Conservation (phyloP, 2,329 filamentous ascomycete genomes). For the Canariomyces notabilis region DNA sequence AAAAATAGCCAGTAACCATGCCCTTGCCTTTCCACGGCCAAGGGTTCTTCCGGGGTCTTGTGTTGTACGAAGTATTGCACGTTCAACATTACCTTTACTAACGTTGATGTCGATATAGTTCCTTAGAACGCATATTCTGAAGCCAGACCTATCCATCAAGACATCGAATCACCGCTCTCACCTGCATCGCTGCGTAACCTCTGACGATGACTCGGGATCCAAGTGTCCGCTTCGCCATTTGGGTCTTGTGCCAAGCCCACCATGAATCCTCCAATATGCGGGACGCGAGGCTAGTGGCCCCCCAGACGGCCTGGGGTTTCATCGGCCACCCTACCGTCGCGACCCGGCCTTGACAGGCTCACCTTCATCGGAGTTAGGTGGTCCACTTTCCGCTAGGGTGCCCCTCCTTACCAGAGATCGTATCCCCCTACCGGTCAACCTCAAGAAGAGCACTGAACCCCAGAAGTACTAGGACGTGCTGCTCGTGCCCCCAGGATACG, state of each 20-base stretch:
- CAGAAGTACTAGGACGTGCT: neutral
- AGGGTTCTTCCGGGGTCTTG: too few species aligned
- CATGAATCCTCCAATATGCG: neutral
- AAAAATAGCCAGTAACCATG: too few species aligned
- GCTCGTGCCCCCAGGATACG: slow-evolving; percentile 5
- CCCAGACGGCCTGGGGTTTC: slow-evolving; percentile 11
- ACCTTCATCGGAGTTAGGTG: slow-evolving; percentile 10
- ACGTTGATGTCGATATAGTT: too few species aligned
- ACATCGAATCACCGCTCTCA: too few species aligned
- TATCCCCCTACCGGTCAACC: too few species aligned
- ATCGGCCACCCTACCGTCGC: slow-evolving; percentile 9
- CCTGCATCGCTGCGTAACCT: neutral
- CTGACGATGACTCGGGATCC: slow-evolving; percentile 8
- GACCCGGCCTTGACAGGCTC: slow-evolving; percentile 10
- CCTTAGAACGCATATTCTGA: too few species aligned
- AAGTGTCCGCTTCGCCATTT: slow-evolving; percentile 20
- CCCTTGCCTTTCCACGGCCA: too few species aligned
- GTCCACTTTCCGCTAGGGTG: slow-evolving; percentile 3
- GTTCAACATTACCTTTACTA: too few species aligned
- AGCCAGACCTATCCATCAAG: too few species aligned
- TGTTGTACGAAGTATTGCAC: too few species aligned
- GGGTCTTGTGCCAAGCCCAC: slow-evolving; percentile 17
- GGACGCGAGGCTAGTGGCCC: neutral
- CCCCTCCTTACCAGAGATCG: neutral
- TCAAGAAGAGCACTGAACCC: neutral